A percentile compares a stretch with the other conserved stretches of the same genome.
Evolutionary conservation across 2,329 filamentous ascomycete genomes (phyloP).

Genomic region (Phialophora chinensis): DNA sequence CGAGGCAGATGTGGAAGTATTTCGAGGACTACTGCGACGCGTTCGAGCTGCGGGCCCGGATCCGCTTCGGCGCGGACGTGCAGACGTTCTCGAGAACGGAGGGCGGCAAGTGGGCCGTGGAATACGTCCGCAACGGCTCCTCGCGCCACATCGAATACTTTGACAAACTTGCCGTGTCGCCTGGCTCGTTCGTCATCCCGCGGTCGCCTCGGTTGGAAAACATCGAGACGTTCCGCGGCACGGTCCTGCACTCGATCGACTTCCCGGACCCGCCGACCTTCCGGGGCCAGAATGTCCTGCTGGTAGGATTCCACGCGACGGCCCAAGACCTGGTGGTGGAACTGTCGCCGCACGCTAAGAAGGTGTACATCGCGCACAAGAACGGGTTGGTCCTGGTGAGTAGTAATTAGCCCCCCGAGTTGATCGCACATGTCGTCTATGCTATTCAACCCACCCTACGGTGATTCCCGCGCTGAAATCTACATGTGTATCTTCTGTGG

Average conservation of each 20-base stretch:
- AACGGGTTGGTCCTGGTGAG: constrained; percentile 44
- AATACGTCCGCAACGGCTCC: constrained; percentile 41
- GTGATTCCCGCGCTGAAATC: too few relatives aligned
- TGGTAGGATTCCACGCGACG: constrained; percentile 40
- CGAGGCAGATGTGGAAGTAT: constrained; percentile 46
- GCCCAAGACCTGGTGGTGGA: constrained; percentile 37
- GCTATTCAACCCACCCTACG: too few relatives aligned
- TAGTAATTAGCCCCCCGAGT: too few relatives aligned
- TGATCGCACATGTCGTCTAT: too few relatives aligned
- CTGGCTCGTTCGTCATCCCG: constrained; percentile 46
- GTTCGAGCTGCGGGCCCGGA: constrained; percentile 47
- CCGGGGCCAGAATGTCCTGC: constrained; percentile 33
- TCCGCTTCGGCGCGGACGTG: constrained; percentile 46
- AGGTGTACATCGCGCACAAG: constrained; percentile 37
- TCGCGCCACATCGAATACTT: constrained; percentile 42
- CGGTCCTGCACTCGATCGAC: constrained; percentile 51
- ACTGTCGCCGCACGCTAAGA: constrained; percentile 31
- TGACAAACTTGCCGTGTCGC: constrained; percentile 49
- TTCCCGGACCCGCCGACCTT: constrained; percentile 22
- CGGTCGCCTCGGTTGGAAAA: constrained; percentile 48
- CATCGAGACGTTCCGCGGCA: constrained; percentile 48
- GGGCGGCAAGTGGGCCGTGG: constrained; percentile 45
- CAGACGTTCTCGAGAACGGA: constrained; percentile 42
- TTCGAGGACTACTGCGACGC: constrained; percentile 51
- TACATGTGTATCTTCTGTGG: not conserved